Conservation (phyloP, 164 flowering plant species). For the Liquidambar formosana region DNA sequence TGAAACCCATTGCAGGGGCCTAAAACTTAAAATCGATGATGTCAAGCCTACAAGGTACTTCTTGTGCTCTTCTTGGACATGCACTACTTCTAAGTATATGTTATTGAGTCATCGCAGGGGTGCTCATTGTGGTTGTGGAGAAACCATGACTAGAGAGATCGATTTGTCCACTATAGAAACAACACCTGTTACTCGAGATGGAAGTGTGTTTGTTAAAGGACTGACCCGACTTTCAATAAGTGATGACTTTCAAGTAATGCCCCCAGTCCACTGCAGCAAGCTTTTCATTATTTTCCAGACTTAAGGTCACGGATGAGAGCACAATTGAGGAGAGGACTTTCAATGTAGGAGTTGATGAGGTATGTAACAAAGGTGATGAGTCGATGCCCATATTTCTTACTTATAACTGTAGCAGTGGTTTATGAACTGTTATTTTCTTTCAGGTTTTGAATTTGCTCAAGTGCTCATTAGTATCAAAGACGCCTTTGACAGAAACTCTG, state of each 20-base stretch:
- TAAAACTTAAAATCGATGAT: slow-evolving; percentile 2
- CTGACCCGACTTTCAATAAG: background rate
- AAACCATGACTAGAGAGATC: background rate
- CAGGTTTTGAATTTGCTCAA: too few species aligned
- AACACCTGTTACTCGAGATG: background rate
- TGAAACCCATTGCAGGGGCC: background rate
- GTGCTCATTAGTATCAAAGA: too few species aligned
- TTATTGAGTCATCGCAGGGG: background rate
- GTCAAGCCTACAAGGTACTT: background rate
- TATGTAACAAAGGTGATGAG: background rate
- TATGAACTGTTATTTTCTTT: too few species aligned
- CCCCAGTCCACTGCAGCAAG: background rate
- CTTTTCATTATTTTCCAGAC: background rate
- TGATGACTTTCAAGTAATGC: slow-evolving; percentile 23
- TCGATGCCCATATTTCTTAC: too few species aligned
- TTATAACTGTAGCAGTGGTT: too few species aligned
- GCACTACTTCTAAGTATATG: background rate
- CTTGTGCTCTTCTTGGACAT: background rate
- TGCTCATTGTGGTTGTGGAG: background rate
- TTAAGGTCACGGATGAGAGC: background rate
- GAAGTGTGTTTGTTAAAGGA: slow-evolving; percentile 14
- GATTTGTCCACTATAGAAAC: too few species aligned
- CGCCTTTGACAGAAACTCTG: too few species aligned
- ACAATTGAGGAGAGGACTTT: background rate
- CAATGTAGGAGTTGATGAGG: slow-evolving; percentile 2